Base-by-base conservation (phyloP, 768 basidiomycete species). In the Phanerochaete carnosa region DNA sequence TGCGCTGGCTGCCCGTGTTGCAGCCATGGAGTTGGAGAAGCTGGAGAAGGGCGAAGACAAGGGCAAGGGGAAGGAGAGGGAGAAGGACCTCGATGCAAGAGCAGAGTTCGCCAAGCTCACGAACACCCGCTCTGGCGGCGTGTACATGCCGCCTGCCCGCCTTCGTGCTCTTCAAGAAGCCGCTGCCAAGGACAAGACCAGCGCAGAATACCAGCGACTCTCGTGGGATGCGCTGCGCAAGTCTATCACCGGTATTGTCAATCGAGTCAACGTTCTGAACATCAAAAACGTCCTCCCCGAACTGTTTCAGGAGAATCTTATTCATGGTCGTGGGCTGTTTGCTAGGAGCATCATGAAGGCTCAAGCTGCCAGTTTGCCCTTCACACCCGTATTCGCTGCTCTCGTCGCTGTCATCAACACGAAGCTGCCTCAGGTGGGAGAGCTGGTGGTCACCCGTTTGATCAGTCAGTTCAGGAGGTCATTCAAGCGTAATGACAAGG, bases 201-300 rank as follows among this genome's bases (percentile, higher is more conserved):
- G 90, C 61, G 68, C 88, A 22, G 95, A 97, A 75, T 98, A 91
- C 74, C 97, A 99, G 74, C 84, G 97, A 11, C 76, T 99, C 61
- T 92, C 94, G 11, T 99, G 97, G 97, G 97, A 99, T 70, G 97
- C 97, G 1, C 77, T 99, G 61, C 88, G 95, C 71, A 99, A 99
- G 76, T 92, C 90, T 54, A 91, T 99, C 69, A 98, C 97, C 29
- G 97, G 97, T 94, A 90, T 98, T 66, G 96, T 98, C 81, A 99
- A 99, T 81, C 90, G 97, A 81, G 93, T 99, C 77, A 98, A 98
- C 73, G 82, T 94, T 22, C 82, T 88, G 66, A 98, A 98, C 73
- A 99, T 99, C 84, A 97, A 98, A 75, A 84, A 89, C 67, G 84
- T 96, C 65, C 84, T 94, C 0, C 93, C 94, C 0, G 93, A 96